A percentile compares a stretch with the other conserved stretches of the same genome.
Evolutionary conservation across 352 stramenopile genomes (phyloP).

Genomic region (Bremia lactucae): DNA sequence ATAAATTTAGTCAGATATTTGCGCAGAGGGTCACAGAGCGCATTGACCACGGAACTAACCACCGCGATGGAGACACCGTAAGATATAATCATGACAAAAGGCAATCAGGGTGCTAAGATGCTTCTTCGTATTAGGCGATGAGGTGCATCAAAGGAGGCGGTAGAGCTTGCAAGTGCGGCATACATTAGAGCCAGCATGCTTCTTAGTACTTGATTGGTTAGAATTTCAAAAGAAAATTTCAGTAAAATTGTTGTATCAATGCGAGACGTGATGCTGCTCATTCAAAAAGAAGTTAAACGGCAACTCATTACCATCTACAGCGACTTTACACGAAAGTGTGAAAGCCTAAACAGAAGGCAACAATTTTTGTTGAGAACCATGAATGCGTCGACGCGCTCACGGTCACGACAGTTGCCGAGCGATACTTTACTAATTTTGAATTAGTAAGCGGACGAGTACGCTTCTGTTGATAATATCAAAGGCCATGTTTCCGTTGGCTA

Average conservation of each 20-base stretch:
- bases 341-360: slow-evolving; percentile 23
- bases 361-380: slow-evolving; percentile 42
- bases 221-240: too few relatives aligned
- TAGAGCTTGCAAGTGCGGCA: too few relatives aligned
- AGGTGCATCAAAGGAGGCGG: too few relatives aligned
- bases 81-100: slow-evolving; percentile 37
- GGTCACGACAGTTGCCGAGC: slow-evolving; percentile 28
- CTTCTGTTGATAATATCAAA: too few relatives aligned
- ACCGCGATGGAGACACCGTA: slow-evolving; percentile 64
- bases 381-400: slow-evolving; percentile 36
- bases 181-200: slow-evolving; percentile 17
- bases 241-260: neutral
- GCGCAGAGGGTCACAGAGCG: slow-evolving; percentile 68
- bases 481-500: too few relatives aligned
- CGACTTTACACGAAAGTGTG: too few relatives aligned
- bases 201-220: slow-evolving; percentile 6
- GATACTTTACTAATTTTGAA: slow-evolving; percentile 30
- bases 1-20: slow-evolving; percentile 80
- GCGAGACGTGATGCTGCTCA: neutral
- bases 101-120: neutral
- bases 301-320: slow-evolving; percentile 19
- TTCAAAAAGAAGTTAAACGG: slow-evolving; percentile 19
- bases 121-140: too few relatives aligned
- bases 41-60: slow-evolving; percentile 72
- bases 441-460: too few relatives aligned